phyloP scores from a whole-genome alignment of 306 rosid species.

The Dicorynia guianensis region DNA sequence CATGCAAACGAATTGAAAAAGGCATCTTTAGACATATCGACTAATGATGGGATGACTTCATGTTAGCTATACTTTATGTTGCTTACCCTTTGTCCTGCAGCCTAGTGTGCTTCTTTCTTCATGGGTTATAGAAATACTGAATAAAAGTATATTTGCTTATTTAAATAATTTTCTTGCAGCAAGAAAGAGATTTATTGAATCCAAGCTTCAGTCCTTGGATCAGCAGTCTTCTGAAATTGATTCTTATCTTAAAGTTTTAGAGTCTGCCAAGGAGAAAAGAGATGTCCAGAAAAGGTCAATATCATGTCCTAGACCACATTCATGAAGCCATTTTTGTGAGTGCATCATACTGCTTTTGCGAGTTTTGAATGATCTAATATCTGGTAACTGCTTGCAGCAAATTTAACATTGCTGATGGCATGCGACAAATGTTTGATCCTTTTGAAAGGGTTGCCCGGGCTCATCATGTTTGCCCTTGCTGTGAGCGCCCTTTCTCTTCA shows the following conservation, averaged over 20 bases:
- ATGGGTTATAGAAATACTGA: constrained; percentile 27
- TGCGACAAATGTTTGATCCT: constrained; percentile 96
- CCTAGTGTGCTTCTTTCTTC: constrained; percentile 26
- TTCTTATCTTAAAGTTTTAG: constrained; percentile 68
- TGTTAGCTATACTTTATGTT: constrained; percentile 24
- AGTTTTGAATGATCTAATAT: constrained; percentile 44
- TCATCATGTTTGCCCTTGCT: constrained; percentile 91
- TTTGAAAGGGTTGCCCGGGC: constrained; percentile 95
- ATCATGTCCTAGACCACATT: constrained; percentile 34
- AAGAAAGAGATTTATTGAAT: constrained; percentile 81
- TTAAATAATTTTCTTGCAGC: constrained; percentile 58
- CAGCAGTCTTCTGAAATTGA: constrained; percentile 67
- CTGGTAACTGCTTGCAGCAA: constrained; percentile 68
- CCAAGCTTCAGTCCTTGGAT: constrained; percentile 79
- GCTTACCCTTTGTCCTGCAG: constrained; percentile 20
- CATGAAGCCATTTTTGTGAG: constrained; percentile 25
- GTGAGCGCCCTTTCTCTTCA: constrained; percentile 87
- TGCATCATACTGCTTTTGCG: constrained; percentile 25
- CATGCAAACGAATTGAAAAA: constrained; percentile 24
- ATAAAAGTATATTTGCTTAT: constrained; percentile 17
- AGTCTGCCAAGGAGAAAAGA: constrained; percentile 80
- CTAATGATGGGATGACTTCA: constrained; percentile 16
- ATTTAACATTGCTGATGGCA: constrained; percentile 87
- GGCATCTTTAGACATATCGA: constrained; percentile 16
- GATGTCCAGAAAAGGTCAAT: constrained; percentile 78